phyloP scores from a whole-genome alignment of 352 stramenopile species.

The Phytophthora quininea region DNA sequence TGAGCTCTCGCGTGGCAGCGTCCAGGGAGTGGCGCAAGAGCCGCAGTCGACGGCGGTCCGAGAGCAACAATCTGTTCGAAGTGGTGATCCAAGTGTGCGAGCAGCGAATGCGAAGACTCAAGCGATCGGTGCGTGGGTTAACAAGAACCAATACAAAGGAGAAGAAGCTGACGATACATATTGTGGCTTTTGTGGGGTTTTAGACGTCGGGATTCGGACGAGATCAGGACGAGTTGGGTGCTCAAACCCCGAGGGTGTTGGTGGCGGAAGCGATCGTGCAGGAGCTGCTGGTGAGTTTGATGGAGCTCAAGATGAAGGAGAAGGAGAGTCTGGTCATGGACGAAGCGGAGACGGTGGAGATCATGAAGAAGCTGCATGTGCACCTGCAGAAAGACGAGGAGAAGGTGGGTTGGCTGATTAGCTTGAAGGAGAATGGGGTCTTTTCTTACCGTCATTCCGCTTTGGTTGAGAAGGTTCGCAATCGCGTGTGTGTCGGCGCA shows the following conservation, averaged over 20 bases:
- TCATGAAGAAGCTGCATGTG: constrained; percentile 51
- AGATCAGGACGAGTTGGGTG: constrained; percentile 28
- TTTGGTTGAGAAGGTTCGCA: constrained; percentile 32
- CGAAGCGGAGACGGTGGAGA: constrained; percentile 62
- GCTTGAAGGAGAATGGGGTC: background rate
- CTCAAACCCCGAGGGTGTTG: constrained; percentile 41
- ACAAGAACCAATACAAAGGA: background rate
- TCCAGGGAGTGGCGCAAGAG: constrained; percentile 34
- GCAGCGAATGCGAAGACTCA: constrained; percentile 48
- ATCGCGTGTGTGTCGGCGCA: constrained; percentile 48
- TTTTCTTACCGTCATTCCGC: background rate
- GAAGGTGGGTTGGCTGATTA: constrained; percentile 21
- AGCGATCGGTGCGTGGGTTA: constrained; percentile 22
- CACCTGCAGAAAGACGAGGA: constrained; percentile 58
- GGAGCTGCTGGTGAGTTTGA: constrained; percentile 63
- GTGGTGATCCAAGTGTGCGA: constrained; percentile 63
- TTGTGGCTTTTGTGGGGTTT: background rate
- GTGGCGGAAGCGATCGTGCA: constrained; percentile 74
- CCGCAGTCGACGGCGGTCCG: constrained; percentile 22
- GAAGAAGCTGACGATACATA: background rate
- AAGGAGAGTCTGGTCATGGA: constrained; percentile 61
- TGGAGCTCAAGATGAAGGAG: constrained; percentile 58
- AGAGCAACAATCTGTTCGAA: constrained; percentile 49
- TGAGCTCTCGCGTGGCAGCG: constrained; percentile 35
- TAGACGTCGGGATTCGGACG: constrained; percentile 19